Evolutionary conservation across 768 basidiomycete genomes (phyloP), one percentile per base, ranked within the genome.

Genomic region (Tephrocybe sp.): DNA sequence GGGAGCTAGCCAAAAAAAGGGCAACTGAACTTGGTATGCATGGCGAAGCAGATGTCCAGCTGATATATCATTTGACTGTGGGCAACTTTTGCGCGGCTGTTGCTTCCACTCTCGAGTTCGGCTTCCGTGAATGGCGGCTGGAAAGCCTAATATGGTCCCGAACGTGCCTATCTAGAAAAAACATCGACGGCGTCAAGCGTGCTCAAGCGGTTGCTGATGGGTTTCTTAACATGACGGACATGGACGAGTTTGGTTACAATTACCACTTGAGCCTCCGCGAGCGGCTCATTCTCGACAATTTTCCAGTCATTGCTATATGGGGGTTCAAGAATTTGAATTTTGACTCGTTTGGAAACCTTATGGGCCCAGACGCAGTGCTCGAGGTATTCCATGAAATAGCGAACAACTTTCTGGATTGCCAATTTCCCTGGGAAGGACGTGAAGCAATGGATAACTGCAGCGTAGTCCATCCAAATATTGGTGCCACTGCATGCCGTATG

Each of bases 281-380:
- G 25, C 8, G 23, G 9, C 3, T 10, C 24, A 37, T 37, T 37
- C 23, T 46, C n/a, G 12, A 46, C 17, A 23, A 20, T 21, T 46
- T 37, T 18, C 45, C 5, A 12, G 45, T 45, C 17, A 18, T 45
- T 23, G 45, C 43, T 6, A 14, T 32, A n/a, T 44, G 43, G 43
- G 43, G 33, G 17, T 45, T 45, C 30, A 45, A 45, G 28, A 46
- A 46, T 17, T 18, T 46, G 21, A 46, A 46, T 18, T 46, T 46
- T 11, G 11, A 24, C n/a, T 3, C 14, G 23, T 12, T 9, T 23
- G 34, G 34, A 3, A 20, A 36, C n/a, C 15, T 11, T 20, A 34
- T 37, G n/a, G n/a, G n/a, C n/a, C n/a, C n/a, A 4, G 34, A 24
- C 14, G 17, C n/a, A 20, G 1, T 0, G 5, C 18, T 20, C 10